Evolutionary conservation across 768 basidiomycete genomes (phyloP), one percentile per base, ranked within the genome.

Genomic region (Thelephora ganbajun): DNA sequence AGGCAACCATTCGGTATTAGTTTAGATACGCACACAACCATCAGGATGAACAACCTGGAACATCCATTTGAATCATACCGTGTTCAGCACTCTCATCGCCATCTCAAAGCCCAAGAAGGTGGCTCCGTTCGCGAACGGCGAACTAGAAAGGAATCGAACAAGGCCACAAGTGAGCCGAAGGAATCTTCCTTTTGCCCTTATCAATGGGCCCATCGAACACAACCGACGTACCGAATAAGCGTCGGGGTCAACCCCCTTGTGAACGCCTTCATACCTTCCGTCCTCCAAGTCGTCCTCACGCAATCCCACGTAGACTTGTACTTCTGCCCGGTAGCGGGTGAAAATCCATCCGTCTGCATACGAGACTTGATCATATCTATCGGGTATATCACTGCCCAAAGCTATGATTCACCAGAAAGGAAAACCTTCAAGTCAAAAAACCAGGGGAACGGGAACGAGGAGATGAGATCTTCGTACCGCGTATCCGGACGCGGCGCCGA

Each of bases 31-130:
- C 26, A 9, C 26, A 30, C 4, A 4, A 4, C 5, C 9, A 4
- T 30, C 26, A 30, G 26, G 26, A 30, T 30, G 26, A 30, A 9
- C 5, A 30, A 30, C 22, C 39, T 41, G 22, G 39, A 39, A 4
- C n/a, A n/a, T 41, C 18, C 7, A 41, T 16, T 41, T 1, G 16
- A 41, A 41, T 41, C 39, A 41, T 9, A 9, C 26, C 33, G 60
- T 59, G 57, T 77, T 77, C 50, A 87, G 65, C 37, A 77, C 52
- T 42, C 91, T 74, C 65, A 79, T 90, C 39, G 88, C 89, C 66
- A 97, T 72, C 70, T 98, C 94, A 57, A 92, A 97, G 1, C 89
- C 92, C 48, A 94, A 76, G 73, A 97, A 98, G 0, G 94, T 98
- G 1, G 90, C 90, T 16, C 92, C 94, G 56, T 97, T 98, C 11